Evolutionary conservation across 306 rosid species (phyloP).

Genomic region (Glycyrrhiza uralensis): DNA sequence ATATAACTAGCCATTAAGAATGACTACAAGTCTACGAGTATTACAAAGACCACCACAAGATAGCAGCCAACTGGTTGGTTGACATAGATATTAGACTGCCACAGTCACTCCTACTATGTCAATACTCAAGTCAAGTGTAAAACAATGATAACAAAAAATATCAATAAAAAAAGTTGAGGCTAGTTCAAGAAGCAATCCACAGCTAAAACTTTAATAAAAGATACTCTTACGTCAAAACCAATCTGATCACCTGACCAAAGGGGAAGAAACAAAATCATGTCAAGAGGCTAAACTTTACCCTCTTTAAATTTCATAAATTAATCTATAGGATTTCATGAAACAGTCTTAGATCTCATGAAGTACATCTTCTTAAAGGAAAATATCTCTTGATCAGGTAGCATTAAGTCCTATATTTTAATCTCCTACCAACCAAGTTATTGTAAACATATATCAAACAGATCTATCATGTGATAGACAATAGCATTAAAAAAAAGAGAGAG

Average conservation of each 20-base stretch:
- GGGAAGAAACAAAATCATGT: neutral
- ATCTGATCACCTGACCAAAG: neutral
- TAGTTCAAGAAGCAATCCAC: neutral
- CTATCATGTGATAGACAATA: neutral
- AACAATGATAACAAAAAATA: neutral
- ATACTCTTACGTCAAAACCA: neutral
- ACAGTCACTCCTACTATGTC: neutral
- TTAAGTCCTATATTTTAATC: neutral
- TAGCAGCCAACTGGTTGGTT: neutral
- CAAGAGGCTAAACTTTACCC: neutral
- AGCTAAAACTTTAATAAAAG: neutral
- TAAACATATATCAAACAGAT: conserved; percentile 3
- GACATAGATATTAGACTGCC: neutral
- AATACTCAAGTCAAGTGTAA: neutral
- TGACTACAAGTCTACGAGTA: neutral
- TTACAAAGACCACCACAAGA: neutral
- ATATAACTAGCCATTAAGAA: neutral
- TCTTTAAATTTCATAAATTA: neutral
- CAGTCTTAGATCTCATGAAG: neutral
- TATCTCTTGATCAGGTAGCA: neutral
- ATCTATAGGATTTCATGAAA: neutral
- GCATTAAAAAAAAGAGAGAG: neutral
- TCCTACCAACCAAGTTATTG: conserved; percentile 2
- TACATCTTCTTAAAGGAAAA: neutral
- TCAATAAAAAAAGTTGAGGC: neutral